Conservation (phyloP, 495 filamentous ascomycete genomes). For the Penicillium silybi region DNA sequence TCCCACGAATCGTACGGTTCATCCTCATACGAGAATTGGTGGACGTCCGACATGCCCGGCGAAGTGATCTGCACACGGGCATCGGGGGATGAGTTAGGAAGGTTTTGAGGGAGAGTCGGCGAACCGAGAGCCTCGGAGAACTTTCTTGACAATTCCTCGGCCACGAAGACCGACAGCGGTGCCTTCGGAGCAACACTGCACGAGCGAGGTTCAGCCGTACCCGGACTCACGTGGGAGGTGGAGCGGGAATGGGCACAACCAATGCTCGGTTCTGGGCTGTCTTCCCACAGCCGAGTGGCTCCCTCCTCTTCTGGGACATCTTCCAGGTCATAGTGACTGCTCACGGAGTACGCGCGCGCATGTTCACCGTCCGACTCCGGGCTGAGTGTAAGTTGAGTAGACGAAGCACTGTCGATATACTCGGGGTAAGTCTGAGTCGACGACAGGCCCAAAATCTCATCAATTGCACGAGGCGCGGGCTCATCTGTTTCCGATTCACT, state of each 20-base stretch:
- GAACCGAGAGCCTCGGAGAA: conserved; percentile 40
- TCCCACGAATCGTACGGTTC: conserved; percentile 72
- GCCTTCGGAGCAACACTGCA: conserved; percentile 17
- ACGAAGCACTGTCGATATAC: conserved; percentile 25
- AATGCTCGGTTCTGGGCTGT: conserved; percentile 23
- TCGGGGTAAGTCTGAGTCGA: conserved; percentile 30
- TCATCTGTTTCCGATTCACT: conserved; percentile 34
- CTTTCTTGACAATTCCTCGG: conserved; percentile 32
- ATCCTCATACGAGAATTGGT: conserved; percentile 22
- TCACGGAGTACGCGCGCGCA: conserved; percentile 44
- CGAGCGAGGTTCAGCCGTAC: conserved; percentile 3
- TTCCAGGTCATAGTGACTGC: conserved; percentile 47
- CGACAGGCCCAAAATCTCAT: conserved; percentile 39
- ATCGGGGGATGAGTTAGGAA: conserved; percentile 10
- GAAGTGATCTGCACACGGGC: conserved; percentile 10
- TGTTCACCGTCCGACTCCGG: conserved; percentile 44
- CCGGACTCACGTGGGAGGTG: conserved; percentile 13
- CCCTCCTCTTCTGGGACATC: conserved; percentile 76
- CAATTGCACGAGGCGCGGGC: conserved; percentile 40
- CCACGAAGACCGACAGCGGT: conserved; percentile 29
- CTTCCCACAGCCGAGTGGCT: conserved; percentile 26
- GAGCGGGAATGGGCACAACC: conserved; percentile 17
- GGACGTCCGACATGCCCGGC: conserved; percentile 10
- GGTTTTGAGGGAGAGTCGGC: conserved; percentile 35
- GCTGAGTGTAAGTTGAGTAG: conserved; percentile 11